A percentile compares a stretch with the other conserved stretches of the same genome.
phyloP scores from a whole-genome alignment of 805 yeast genomes.

The Wickerhamiella siamensis region DNA sequence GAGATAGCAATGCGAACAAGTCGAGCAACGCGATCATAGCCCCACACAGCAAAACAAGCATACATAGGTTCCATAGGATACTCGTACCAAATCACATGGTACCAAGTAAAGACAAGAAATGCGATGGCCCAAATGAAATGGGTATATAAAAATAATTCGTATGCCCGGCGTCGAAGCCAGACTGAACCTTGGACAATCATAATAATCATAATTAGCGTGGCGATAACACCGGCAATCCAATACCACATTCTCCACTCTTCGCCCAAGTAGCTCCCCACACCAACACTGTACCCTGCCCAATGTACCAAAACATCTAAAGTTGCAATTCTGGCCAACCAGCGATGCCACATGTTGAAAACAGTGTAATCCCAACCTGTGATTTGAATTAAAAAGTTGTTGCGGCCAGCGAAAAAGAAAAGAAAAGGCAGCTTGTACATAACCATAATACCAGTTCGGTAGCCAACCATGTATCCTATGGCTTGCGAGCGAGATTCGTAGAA shows the following conservation, averaged over 20 bases:
- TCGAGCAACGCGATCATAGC: constrained; percentile 39
- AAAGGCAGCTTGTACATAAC: constrained; percentile 30
- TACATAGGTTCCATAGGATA: constrained; percentile 37
- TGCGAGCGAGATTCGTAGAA: constrained; percentile 13
- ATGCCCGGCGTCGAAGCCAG: constrained; percentile 20
- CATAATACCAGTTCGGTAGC: constrained; percentile 25
- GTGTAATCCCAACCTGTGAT: constrained; percentile 46
- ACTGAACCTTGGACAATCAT: constrained; percentile 30
- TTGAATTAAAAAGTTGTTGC: constrained; percentile 51
- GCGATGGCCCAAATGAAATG: constrained; percentile 42
- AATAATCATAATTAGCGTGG: constrained; percentile 16
- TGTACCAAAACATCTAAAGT: constrained; percentile 38
- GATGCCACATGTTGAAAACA: constrained; percentile 45
- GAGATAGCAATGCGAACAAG: constrained; percentile 11
- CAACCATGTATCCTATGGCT: constrained; percentile 11
- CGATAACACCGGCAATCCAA: constrained; percentile 20
- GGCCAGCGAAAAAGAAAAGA: constrained; percentile 42
- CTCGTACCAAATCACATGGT: constrained; percentile 33
- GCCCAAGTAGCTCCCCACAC: constrained; percentile 14
- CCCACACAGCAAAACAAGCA: constrained; percentile 49
- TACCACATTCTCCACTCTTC: constrained; percentile 11
- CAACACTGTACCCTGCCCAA: constrained; percentile 36
- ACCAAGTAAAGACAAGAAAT: constrained; percentile 43
- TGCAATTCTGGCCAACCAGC: constrained; percentile 37
- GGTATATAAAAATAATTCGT: constrained; percentile 41